Conservation (phyloP, 148 eudicot genomes). For the Camellia japonica region DNA sequence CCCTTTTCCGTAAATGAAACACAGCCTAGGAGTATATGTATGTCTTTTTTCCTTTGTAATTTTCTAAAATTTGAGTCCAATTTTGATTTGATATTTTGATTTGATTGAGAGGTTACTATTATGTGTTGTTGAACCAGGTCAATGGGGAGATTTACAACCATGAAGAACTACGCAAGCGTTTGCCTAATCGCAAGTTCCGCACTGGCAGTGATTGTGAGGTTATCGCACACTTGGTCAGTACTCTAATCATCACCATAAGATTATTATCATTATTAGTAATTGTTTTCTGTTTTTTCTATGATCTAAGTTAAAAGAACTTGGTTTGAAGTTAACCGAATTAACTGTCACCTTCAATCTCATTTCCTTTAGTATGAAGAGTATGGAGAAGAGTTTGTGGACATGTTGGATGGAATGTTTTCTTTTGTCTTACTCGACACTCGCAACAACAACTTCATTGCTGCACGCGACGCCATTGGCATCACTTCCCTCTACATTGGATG, state of each 20-base stretch:
- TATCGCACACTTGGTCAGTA: conserved; percentile 81
- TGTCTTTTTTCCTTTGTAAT: background rate
- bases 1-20: too few relatives aligned
- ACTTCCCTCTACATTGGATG: conserved; percentile 89
- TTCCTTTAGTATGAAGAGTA: conserved; percentile 71
- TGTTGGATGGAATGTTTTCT: conserved; percentile 94
- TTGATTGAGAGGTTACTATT: too few relatives aligned
- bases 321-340: too few relatives aligned
- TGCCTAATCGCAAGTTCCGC: conserved; percentile 68
- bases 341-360: background rate
- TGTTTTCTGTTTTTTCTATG: too few relatives aligned
- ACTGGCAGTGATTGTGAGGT: conserved; percentile 96
- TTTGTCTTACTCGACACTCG: conserved; percentile 83
- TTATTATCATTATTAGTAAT: background rate
- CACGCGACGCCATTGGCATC: conserved; percentile 94
- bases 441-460: conserved; percentile 75
- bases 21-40: too few relatives aligned
- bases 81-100: background rate
- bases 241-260: background rate
- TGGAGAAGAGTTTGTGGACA: conserved; percentile 85
- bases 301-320: too few relatives aligned
- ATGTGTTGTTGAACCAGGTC: conserved; percentile 35
- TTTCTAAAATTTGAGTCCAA: background rate
- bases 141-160: conserved; percentile 95
- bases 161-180: conserved; percentile 51